Evolutionary conservation across 2,329 filamentous ascomycete genomes (phyloP), one percentile per base, ranked within the genome.

Genomic region (Blastomyces silverae): DNA sequence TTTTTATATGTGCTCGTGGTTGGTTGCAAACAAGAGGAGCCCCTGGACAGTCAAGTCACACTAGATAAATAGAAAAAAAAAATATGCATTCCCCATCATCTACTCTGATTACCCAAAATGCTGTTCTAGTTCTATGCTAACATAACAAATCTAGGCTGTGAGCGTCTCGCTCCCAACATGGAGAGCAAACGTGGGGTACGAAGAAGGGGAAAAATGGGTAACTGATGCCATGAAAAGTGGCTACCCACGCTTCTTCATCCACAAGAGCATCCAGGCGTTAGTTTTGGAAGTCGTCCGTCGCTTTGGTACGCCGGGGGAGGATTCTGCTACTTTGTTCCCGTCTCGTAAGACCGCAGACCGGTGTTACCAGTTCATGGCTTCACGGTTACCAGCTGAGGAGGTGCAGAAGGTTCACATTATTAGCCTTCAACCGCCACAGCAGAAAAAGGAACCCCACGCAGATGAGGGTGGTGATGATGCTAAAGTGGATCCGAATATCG

Each of bases 121-220:
- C 6, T 5, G 11, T 44, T 25, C 11, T 31, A 31, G 25, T 25
- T 22, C 17, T 15, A 22, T 64, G 48, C 67, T 69, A 55, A 66
- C 56, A 4, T 63, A 25, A 63, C 55, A 34, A 39, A 50, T n/a
- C 63, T 64, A 97, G 92, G 94, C 93, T 69, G 91, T 97, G 69
- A 97, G 93, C 76, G 93, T 97, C 53, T 97, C 94, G 20, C 81
- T 99, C 34, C 94, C 94, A 50, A 95, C 92, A 78, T 99, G 94
- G 94, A 84, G 83, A 69, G 83, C 92, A 69, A 97, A 96, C 72
- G 82, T 99, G 50, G 93, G 87, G 52, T 99, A 99, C 73, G 94
- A 99, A 76, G 92, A 99, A 77, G 93, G 92, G 61, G 84, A 95
- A 74, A 81, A 87, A 64, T 94, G 91, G 88, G 90, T 99, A n/a